Conservation (phyloP, 768 basidiomycete species). For the Lepiota subincarnata region DNA sequence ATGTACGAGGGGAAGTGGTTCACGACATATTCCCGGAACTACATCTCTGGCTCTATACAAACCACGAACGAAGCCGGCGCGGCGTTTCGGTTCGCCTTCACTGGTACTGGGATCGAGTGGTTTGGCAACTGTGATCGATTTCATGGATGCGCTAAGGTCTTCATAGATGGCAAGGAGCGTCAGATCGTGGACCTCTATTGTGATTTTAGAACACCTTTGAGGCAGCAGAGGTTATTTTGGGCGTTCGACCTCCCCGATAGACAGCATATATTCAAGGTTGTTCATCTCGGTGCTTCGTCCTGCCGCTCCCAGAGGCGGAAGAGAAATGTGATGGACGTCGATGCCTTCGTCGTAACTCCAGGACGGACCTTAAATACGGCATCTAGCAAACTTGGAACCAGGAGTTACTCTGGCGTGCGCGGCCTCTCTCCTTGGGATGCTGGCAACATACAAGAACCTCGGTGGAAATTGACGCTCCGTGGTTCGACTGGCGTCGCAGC, state of each 20-base stretch:
- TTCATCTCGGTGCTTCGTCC: conserved; percentile 45
- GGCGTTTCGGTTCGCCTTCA: conserved; percentile 53
- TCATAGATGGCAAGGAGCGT: conserved; percentile 50
- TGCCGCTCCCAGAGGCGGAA: conserved; percentile 22
- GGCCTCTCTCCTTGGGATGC: background rate
- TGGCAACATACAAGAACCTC: conserved; percentile 4
- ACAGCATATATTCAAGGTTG: conserved; percentile 60
- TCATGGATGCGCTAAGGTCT: conserved; percentile 55
- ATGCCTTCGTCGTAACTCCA: conserved; percentile 64
- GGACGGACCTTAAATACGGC: conserved; percentile 19
- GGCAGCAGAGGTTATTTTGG: conserved; percentile 67
- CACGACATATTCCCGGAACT: conserved; percentile 46
- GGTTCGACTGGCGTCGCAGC: conserved; percentile 75
- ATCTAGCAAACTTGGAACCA: background rate
- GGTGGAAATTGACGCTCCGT: conserved; percentile 59
- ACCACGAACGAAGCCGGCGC: conserved; percentile 48
- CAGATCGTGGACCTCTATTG: conserved; percentile 44
- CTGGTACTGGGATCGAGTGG: conserved; percentile 77
- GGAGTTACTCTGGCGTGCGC: background rate
- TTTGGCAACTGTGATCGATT: conserved; percentile 56
- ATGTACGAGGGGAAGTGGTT: conserved; percentile 60
- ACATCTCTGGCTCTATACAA: conserved; percentile 46
- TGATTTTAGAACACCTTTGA: conserved; percentile 24
- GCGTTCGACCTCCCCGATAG: conserved; percentile 44
- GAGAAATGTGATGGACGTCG: conserved; percentile 45